Percentiles rank a stretch among this genome's conserved stretches.
phyloP scores from a whole-genome alignment of 1,139 yeast species.

The Arxiozyma bovina region DNA sequence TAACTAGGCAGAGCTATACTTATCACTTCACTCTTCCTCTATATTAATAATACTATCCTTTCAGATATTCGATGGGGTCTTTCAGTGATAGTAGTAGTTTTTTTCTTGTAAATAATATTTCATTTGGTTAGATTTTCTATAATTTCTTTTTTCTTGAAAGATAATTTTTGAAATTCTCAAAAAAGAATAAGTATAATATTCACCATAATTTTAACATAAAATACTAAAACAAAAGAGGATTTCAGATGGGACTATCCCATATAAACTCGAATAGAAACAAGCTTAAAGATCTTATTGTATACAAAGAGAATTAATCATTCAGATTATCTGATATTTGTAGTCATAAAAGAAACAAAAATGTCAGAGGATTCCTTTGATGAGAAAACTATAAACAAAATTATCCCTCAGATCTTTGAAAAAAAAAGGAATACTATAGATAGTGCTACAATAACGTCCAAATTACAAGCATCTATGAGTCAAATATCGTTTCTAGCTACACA shows the following conservation, averaged over 20 bases:
- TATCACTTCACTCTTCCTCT: background rate
- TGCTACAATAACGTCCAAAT: conserved; percentile 8
- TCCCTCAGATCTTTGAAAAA: conserved; percentile 28
- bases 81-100: background rate
- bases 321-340: background rate
- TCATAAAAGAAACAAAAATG: background rate
- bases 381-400: conserved; percentile 20
- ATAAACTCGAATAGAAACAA: background rate
- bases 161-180: background rate
- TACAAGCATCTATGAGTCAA: conserved; percentile 6
- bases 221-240: background rate
- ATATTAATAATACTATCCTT: background rate
- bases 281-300: background rate
- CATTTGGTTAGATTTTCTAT: too few species aligned
- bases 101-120: too few species aligned
- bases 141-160: background rate
- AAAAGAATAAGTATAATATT: too few species aligned
- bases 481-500: conserved; percentile 23
- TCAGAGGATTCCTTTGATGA: conserved; percentile 10
- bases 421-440: conserved; percentile 22
- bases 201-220: too few species aligned
- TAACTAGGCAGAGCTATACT: background rate
- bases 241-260: too few species aligned
- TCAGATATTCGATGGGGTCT: background rate
- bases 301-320: background rate